phyloP scores from a whole-genome alignment of 371 early-diverging fungal genomes.

The Mortierella sp. region DNA sequence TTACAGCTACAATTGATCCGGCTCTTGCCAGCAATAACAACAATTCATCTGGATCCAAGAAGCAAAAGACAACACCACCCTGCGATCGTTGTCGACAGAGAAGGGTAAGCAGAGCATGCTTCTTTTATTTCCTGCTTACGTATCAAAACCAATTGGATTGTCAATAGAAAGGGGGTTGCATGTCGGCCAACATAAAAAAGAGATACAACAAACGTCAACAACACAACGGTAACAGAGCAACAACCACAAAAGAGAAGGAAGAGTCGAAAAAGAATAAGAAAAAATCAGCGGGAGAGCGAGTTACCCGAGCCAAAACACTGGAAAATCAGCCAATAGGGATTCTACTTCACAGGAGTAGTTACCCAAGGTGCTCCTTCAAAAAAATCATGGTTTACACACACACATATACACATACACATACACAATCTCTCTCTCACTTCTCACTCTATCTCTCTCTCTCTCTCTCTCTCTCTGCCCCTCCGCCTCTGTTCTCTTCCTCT shows the following conservation, averaged over 20 bases:
- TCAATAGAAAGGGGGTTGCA: neutral
- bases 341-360: neutral
- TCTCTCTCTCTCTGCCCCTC: no score
- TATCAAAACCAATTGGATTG: neutral
- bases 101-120: constrained; percentile 35
- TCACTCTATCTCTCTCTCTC: no score
- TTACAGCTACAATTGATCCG: constrained; percentile 1
- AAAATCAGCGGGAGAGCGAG: neutral
- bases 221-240: neutral
- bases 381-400: neutral
- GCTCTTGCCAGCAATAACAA: neutral
- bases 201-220: neutral
- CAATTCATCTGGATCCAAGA: constrained; percentile 28
- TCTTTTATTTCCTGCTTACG: neutral
- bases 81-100: constrained; percentile 58
- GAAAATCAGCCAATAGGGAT: constrained; percentile 11
- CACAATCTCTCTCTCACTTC: no score
- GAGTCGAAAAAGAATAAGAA: neutral
- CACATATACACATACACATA: no score
- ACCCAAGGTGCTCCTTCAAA: neutral
- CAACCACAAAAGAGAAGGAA: neutral
- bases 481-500: neutral
- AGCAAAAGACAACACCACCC: constrained; percentile 55
- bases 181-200: neutral
- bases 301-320: constrained; percentile 16